These are phyloP conservation scores for Gracilaria vermiculophylla DNA, from an alignment of 23 red algal genomes.

Conservation along the genomic window DNA sequence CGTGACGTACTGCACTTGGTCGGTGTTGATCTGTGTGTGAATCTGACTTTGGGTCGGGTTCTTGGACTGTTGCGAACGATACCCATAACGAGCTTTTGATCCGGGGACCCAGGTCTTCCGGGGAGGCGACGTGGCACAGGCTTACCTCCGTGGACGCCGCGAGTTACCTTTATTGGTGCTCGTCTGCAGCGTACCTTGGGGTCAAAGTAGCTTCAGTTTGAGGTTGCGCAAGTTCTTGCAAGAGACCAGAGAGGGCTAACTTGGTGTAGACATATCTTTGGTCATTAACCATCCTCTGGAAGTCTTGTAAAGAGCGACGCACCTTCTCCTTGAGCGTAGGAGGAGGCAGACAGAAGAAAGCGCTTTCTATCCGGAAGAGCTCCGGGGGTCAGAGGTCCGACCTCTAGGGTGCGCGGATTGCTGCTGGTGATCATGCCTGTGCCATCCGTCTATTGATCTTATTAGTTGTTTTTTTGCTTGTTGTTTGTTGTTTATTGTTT, in stretches of 20 bases:
- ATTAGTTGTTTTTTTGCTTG: too few relatives aligned
- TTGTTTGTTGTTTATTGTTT: not conserved
- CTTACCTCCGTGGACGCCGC: constrained; percentile 14
- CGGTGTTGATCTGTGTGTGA: not conserved
- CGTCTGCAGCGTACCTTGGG: not conserved
- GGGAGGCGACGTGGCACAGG: constrained; percentile 8
- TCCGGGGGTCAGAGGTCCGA: constrained; percentile 21
- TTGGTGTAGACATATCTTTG: constrained; percentile 24
- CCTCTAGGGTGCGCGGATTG: not conserved
- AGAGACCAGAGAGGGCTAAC: not conserved
- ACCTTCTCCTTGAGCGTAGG: not conserved
- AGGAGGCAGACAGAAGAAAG: constrained; percentile 22
- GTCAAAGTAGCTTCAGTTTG: not conserved
- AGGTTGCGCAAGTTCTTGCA: constrained; percentile 18
- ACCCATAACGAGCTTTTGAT: constrained; percentile 13
- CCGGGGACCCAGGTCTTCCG: not conserved
- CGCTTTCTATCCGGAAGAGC: constrained; percentile 22
- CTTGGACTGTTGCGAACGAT: not conserved
- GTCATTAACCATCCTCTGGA: constrained; percentile 38
- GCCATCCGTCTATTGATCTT: not conserved
- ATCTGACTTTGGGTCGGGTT: not conserved
- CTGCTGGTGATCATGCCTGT: not conserved
- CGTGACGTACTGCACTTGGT: not conserved
- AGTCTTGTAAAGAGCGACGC: constrained; percentile 15
- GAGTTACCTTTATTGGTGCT: not conserved